Conservation (phyloP, 352 stramenopile genomes). For the Phytopythium delawarense region DNA sequence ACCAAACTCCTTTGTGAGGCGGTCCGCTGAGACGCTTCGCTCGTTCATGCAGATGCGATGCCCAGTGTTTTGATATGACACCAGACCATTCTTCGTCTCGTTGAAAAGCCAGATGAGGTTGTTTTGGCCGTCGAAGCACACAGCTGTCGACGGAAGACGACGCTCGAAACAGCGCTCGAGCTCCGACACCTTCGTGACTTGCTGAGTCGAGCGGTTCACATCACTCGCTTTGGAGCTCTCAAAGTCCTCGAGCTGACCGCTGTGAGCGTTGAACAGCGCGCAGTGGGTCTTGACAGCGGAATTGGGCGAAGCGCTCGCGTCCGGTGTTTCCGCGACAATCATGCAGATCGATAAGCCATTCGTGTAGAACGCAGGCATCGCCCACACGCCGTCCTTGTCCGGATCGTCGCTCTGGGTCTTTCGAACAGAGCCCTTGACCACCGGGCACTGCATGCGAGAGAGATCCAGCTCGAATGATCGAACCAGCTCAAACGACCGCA, state of each 20-base stretch:
- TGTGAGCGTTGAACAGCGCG: slow-evolving; percentile 50
- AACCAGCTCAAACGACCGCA: slow-evolving; percentile 13
- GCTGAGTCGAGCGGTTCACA: slow-evolving; percentile 7
- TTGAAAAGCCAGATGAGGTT: slow-evolving; percentile 44
- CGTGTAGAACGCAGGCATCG: slow-evolving; percentile 28
- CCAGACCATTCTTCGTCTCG: slow-evolving; percentile 20
- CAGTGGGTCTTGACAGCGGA: slow-evolving; percentile 22
- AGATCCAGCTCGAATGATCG: slow-evolving; percentile 1
- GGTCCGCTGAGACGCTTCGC: slow-evolving; percentile 15
- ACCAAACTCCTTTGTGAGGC: background rate
- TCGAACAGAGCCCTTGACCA: slow-evolving; percentile 9
- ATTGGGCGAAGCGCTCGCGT: slow-evolving; percentile 8
- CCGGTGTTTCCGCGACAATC: slow-evolving; percentile 11
- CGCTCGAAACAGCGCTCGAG: slow-evolving; percentile 18
- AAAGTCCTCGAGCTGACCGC: slow-evolving; percentile 10
- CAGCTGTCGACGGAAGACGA: slow-evolving; percentile 13
- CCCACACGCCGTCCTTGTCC: slow-evolving; percentile 1
- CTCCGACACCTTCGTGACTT: background rate
- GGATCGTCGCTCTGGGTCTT: slow-evolving; percentile 6
- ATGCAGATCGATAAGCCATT: slow-evolving; percentile 22
- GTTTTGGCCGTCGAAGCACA: slow-evolving; percentile 53
- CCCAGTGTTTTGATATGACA: slow-evolving; percentile 38
- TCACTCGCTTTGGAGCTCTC: background rate
- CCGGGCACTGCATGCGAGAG: slow-evolving; percentile 9
- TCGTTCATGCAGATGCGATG: slow-evolving; percentile 37